A percentile compares a stretch with the other conserved stretches of the same genome.
These are phyloP conservation scores for Chrysosporium queenslandicum DNA, from an alignment of 2,329 filamentous ascomycete species.

Conservation along the genomic window DNA sequence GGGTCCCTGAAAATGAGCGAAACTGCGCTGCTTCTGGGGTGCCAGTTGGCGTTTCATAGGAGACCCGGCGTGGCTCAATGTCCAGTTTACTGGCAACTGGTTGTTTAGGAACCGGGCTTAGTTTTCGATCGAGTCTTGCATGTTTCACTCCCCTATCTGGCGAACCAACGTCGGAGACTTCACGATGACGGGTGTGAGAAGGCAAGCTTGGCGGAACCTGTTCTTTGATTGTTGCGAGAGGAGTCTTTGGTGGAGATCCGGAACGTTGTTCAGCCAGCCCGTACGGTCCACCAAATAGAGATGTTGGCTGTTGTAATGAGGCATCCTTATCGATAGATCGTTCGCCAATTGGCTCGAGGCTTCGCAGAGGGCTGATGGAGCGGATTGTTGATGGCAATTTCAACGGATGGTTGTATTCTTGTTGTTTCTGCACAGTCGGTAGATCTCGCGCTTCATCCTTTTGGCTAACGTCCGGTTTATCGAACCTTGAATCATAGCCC, in stretches of 20 bases:
- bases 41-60: background rate
- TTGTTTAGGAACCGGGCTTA: slow-evolving; percentile 21
- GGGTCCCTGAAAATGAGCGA: slow-evolving; percentile 5
- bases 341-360: background rate
- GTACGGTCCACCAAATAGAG: slow-evolving; percentile 28
- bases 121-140: slow-evolving; percentile 22
- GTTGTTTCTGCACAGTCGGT: background rate
- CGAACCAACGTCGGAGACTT: slow-evolving; percentile 34
- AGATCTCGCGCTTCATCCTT: background rate
- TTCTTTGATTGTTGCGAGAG: slow-evolving; percentile 46
- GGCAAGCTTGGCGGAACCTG: slow-evolving; percentile 36
- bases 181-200: slow-evolving; percentile 35
- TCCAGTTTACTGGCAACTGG: background rate
- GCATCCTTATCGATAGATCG: background rate
- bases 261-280: slow-evolving; percentile 20
- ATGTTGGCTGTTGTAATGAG: slow-evolving; percentile 20
- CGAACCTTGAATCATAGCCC: background rate
- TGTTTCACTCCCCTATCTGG: slow-evolving; percentile 37
- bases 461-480: background rate
- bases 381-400: background rate
- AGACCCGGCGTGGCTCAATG: background rate
- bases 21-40: background rate
- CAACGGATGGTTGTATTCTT: background rate
- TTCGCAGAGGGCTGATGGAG: background rate
- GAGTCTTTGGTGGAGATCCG: slow-evolving; percentile 31